Conservation (phyloP, 306 rosid species). For the Alnus glutinosa region DNA sequence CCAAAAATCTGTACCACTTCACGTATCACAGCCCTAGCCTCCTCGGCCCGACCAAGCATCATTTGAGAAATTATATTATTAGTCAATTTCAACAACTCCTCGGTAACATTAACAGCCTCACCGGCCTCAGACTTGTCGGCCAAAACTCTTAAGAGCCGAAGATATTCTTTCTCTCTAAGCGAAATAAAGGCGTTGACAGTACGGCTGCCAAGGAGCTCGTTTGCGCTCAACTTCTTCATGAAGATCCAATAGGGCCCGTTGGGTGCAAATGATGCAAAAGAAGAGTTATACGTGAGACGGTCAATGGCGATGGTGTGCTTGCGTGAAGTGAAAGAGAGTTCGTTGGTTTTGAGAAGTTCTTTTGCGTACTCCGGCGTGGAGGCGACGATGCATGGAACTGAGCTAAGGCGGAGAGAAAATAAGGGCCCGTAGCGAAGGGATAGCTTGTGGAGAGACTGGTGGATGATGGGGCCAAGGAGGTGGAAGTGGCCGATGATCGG, state of each 20-base stretch:
- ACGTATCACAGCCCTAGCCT: conserved; percentile 34
- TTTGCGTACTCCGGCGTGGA: conserved; percentile 38
- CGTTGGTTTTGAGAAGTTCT: conserved; percentile 43
- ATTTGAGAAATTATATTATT: conserved; percentile 44
- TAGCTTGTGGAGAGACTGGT: conserved; percentile 36
- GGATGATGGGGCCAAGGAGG: conserved; percentile 41
- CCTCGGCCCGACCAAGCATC: conserved; percentile 46
- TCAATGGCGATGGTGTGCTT: conserved; percentile 22
- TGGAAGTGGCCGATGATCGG: conserved; percentile 47
- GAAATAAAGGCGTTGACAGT: conserved; percentile 18
- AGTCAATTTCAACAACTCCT: conserved; percentile 35
- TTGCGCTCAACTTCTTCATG: conserved; percentile 37
- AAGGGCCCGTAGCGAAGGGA: conserved; percentile 40
- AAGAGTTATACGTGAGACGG: conserved; percentile 35
- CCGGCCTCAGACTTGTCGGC: conserved; percentile 23
- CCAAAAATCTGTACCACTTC: conserved; percentile 43
- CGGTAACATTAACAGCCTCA: conserved; percentile 33
- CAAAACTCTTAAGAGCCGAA: conserved; percentile 11
- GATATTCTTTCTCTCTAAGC: conserved; percentile 32
- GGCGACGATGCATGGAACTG: conserved; percentile 19
- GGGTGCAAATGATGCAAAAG: conserved; percentile 48
- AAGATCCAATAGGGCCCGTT: conserved; percentile 48
- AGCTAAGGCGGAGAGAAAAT: conserved; percentile 41
- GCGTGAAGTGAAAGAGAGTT: conserved; percentile 31
- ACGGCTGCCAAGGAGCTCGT: conserved; percentile 37